Base-by-base conservation (phyloP, 2,329 filamentous ascomycete species). In the Sordariomycetes sp. region DNA sequence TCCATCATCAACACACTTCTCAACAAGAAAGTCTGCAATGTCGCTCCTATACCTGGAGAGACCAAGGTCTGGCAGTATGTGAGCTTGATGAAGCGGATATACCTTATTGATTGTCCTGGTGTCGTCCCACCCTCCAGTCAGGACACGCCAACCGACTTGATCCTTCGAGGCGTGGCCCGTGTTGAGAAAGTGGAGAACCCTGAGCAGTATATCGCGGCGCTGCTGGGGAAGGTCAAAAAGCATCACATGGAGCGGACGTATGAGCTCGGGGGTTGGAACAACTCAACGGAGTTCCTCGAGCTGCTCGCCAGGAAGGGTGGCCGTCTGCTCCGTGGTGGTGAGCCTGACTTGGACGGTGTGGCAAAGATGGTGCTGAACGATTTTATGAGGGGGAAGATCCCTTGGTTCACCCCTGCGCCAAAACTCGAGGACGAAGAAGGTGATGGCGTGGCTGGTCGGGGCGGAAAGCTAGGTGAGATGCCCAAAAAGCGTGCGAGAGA, bases 21-120 rank as follows among this genome's bases (percentile, higher is more conserved):
- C 30, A 90, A 87, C 57, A 96, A 95, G 68, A 88, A 92, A 56
- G 88, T 95, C 26, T 88, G 88, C 63, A 92, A 72, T 12, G 86
- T 94, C 4, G 92, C 92, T 6, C 92, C 90, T 6, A 94, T 96
- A 41, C 90, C 92, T 6, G 92, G 88, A 11, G 88, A 95, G 66
- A 96, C 90, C 21, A 96, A 95, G 61, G 84, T 95, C 20, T 96
- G 92, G 90, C 90, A 95, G 56, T 95, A 95, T 52, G 86, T 95
- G 45, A 94, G 87, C 3, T 61, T 96, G 39, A 34, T 94, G 84
- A 93, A 88, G 64, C 72, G 86, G 35, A 94, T 94, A 27, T 70
- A 64, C 59, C 73, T 98, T 35, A 96, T 98, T 47, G 92, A 98
- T 50, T 96, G 90, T 50, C 92, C 92, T 25, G 92, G 92, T 58